Percentiles rank a stretch among this genome's conserved stretches.
Evolutionary conservation across 495 filamentous ascomycete genomes (phyloP).

Genomic region (Penicillium subrubescens): DNA sequence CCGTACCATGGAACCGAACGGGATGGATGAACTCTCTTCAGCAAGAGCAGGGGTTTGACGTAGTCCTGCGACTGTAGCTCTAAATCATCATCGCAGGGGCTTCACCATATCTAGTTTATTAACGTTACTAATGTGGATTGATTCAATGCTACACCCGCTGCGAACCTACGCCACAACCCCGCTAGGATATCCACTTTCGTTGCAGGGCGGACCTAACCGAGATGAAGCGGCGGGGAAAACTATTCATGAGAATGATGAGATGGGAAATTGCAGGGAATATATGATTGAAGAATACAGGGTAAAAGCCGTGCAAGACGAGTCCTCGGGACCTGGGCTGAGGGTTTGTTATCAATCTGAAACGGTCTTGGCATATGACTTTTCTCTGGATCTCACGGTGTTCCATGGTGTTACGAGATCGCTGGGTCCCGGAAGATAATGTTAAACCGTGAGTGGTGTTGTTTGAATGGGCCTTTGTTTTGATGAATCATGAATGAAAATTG

Average conservation of each 20-base stretch:
- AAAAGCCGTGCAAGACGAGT: neutral
- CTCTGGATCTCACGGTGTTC: neutral
- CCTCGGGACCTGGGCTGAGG: neutral
- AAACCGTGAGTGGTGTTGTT: neutral
- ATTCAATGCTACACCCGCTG: neutral
- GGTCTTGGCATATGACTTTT: neutral
- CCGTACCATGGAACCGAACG: conserved; percentile 15
- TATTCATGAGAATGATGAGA: conserved; percentile 2
- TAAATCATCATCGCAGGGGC: neutral
- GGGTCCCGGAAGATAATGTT: neutral
- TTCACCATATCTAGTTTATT: neutral
- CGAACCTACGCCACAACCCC: conserved; percentile 1
- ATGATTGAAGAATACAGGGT: neutral
- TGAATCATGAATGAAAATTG: conserved; percentile 8
- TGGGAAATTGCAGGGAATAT: neutral
- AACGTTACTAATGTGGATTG: neutral
- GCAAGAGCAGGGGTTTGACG: neutral
- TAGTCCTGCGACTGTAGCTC: conserved; percentile 6
- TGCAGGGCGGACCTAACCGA: neutral
- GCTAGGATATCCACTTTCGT: neutral
- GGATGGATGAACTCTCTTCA: neutral
- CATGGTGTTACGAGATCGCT: neutral
- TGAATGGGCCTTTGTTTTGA: neutral
- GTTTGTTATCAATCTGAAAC: conserved; percentile 20
- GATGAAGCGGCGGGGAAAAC: neutral